phyloP scores from a whole-genome alignment of 768 basidiomycete genomes.

The Hortiboletus campestris region DNA sequence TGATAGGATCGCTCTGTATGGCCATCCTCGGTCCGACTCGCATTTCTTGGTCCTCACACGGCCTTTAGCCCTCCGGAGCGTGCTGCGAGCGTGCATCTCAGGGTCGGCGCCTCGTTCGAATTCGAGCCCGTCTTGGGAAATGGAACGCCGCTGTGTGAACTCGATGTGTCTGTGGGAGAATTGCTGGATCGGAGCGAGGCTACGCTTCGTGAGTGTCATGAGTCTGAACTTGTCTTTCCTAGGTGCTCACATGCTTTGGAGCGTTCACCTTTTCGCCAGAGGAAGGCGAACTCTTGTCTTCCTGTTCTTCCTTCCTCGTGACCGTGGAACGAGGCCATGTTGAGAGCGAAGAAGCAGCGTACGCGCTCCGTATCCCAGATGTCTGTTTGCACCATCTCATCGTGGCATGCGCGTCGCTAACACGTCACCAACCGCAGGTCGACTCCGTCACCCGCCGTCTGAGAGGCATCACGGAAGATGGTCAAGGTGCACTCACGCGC shows the following conservation, averaged over 20 bases:
- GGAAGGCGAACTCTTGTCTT: neutral
- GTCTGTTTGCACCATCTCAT: neutral
- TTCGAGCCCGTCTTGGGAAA: neutral
- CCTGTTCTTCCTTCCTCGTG: neutral
- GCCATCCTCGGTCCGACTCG: neutral
- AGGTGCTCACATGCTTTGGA: neutral
- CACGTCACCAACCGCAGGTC: neutral
- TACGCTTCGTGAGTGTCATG: neutral
- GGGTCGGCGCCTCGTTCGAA: neutral
- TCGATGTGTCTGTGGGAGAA: neutral
- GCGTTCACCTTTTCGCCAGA: neutral
- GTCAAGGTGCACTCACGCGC: neutral
- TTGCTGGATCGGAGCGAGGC: neutral
- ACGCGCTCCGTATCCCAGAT: too few species aligned
- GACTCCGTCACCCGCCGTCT: neutral
- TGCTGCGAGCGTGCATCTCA: neutral
- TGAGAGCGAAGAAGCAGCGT: too few species aligned
- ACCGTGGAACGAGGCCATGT: neutral
- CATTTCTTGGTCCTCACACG: neutral
- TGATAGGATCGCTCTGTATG: neutral
- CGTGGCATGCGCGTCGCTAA: neutral
- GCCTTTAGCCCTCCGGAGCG: neutral
- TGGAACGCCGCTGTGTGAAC: neutral
- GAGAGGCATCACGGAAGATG: neutral
- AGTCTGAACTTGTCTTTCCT: too few species aligned